Evolutionary conservation across 345 rosid species (phyloP).

Genomic region (Gossypium ekmanianum): DNA sequence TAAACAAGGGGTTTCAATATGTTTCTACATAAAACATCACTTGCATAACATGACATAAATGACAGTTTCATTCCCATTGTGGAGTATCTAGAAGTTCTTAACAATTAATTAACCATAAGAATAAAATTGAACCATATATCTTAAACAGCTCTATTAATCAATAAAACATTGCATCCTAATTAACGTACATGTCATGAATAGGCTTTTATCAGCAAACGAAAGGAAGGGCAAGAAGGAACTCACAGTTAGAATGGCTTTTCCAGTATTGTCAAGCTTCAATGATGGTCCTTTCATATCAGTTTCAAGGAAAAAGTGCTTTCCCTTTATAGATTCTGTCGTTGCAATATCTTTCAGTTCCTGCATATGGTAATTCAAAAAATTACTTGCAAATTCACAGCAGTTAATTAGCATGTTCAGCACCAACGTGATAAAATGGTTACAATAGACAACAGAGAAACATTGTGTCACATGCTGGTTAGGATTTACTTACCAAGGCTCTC

Average conservation of each 20-base stretch:
- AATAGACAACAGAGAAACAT: not conserved
- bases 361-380: conserved; percentile 14
- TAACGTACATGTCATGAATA: not conserved
- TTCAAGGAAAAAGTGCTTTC: conserved; percentile 85
- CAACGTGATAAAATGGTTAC: not conserved
- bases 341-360: conserved; percentile 86
- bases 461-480: not conserved
- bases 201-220: not conserved
- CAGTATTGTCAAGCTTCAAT: conserved; percentile 88
- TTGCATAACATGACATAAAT: not conserved
- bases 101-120: not conserved
- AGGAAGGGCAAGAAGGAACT: conserved; percentile 23
- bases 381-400: conserved; percentile 9
- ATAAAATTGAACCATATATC: not conserved
- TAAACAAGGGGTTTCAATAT: not conserved
- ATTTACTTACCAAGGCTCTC: conserved; percentile 70
- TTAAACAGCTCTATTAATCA: not conserved
- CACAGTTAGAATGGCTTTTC: conserved; percentile 83
- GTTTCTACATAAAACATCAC: not conserved
- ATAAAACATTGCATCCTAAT: not conserved
- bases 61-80: not conserved
- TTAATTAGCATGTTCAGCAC: not conserved
- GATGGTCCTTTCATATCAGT: conserved; percentile 76
- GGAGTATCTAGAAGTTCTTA: not conserved
- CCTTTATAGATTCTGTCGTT: conserved; percentile 50